Evolutionary conservation across 1,284 basidiomycete species (phyloP), one percentile per base, ranked within the genome.

Genomic region (Ceratobasidium papillatum): DNA sequence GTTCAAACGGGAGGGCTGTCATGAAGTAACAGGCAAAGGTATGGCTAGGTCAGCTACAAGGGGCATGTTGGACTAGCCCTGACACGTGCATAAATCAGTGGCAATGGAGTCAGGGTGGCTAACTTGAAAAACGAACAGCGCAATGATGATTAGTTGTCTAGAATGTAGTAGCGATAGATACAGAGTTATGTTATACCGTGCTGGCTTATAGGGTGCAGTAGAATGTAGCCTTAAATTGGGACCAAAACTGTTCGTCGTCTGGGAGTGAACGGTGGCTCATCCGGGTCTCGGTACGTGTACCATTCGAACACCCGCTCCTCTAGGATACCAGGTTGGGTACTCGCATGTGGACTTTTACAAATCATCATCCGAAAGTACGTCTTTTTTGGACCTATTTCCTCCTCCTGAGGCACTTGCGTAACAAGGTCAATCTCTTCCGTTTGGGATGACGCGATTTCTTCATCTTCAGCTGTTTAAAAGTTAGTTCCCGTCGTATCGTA

Each of bases 371-470:
- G 36, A 30, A 47, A 71, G 59, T 47, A 52, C 3, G 34, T 54
- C 22, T 49, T 43, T 2, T 71, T 52, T 4, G 17, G 32, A 5
- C 12, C 41, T 47, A n/a, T 9, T n/a, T 30, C 3, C 8, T 69
- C 51, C 14, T 43, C n/a, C 19, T 19, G 7, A 22, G 52, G 12
- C 9, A 27, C 41, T 4, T 62, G 38, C 14, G 19, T 62, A 17
- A 14, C 38, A 36, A 62, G 43, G 36, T 45, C 61, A n/a, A 71
- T 30, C 41, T 71, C 68, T 36, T 71, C 68, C 25, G 49, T 54
- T 47, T 71, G 68, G 25, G 68, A 71, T n/a, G 68, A 71, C 43
- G 68, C 34, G 27, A 71, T 45, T 25, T 71, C 68, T 45, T 71
- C 68, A 7, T 58, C 68, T 59, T 56, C n/a, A 59, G 27, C 27